phyloP scores from a whole-genome alignment of 2,329 filamentous ascomycete genomes.

The Incumbomyces lentus region DNA sequence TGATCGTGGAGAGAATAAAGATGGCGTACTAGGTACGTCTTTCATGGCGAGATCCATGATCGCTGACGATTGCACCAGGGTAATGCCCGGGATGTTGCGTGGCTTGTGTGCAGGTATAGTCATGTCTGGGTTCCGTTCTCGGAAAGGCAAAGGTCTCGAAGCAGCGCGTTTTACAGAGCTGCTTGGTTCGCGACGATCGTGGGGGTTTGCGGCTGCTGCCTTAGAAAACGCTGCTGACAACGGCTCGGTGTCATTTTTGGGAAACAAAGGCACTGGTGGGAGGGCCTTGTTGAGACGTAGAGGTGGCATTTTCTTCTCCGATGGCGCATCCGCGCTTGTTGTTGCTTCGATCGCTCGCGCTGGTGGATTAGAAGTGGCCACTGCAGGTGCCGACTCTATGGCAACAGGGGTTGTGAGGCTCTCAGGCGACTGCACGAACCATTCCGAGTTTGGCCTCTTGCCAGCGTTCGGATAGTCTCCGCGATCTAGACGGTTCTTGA shows the following conservation, averaged over 20 bases:
- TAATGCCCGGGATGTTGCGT: conserved; percentile 14
- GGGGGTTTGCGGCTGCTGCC: neutral
- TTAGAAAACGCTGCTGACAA: neutral
- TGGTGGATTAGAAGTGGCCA: neutral
- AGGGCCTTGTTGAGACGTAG: conserved; percentile 15
- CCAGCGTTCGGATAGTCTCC: conserved; percentile 20
- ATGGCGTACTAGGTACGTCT: conserved; percentile 28
- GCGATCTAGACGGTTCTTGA: conserved; percentile 35
- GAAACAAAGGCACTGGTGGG: conserved; percentile 20
- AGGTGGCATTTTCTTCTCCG: conserved; percentile 6
- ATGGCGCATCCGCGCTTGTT: neutral
- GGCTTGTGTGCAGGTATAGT: conserved; percentile 14
- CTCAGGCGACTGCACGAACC: conserved; percentile 11
- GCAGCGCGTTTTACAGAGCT: conserved; percentile 10
- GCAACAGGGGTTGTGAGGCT: conserved; percentile 2
- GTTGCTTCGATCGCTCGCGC: neutral
- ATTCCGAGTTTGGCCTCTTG: conserved; percentile 10
- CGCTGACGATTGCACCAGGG: conserved; percentile 20
- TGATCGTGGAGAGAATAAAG: conserved; percentile 36
- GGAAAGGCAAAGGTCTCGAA: conserved; percentile 21
- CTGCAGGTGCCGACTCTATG: neutral
- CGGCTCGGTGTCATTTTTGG: conserved; percentile 8
- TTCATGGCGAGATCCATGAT: conserved; percentile 31
- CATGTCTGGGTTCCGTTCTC: conserved; percentile 9
- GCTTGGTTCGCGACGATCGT: neutral